These are phyloP conservation scores for Annulohypoxylon moriforme DNA, from an alignment of 495 filamentous ascomycete genomes.

Conservation along the genomic window DNA sequence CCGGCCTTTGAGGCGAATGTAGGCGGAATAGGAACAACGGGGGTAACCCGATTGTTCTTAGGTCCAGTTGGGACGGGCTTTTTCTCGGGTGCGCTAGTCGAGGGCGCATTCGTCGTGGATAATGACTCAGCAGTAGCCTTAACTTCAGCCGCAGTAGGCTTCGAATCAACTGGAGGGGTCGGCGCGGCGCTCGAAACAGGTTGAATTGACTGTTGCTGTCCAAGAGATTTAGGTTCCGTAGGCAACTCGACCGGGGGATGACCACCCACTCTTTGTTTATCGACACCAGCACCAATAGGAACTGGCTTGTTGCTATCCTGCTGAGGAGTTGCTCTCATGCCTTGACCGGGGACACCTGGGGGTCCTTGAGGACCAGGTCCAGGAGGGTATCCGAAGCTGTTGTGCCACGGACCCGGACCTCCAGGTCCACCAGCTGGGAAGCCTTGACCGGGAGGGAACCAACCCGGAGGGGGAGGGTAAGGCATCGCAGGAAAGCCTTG, in stretches of 20 bases:
- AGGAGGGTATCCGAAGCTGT: slow-evolving; percentile 59
- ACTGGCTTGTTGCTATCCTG: slow-evolving; percentile 59
- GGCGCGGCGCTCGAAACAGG: slow-evolving; percentile 41
- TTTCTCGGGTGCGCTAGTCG: slow-evolving; percentile 47
- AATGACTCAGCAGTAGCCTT: slow-evolving; percentile 60
- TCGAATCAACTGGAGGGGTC: slow-evolving; percentile 73
- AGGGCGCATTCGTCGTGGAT: slow-evolving; percentile 47
- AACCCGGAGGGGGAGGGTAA: slow-evolving; percentile 73
- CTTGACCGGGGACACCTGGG: slow-evolving; percentile 52
- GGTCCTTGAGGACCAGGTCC: slow-evolving; percentile 52
- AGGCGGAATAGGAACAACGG: slow-evolving; percentile 74
- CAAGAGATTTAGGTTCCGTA: slow-evolving; percentile 53
- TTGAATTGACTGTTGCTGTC: slow-evolving; percentile 51
- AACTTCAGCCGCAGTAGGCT: slow-evolving; percentile 69
- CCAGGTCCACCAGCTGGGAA: slow-evolving; percentile 71
- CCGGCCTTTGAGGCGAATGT: slow-evolving; percentile 66
- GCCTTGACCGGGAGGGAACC: slow-evolving; percentile 85
- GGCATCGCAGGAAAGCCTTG: slow-evolving; percentile 59
- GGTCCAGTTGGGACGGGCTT: slow-evolving; percentile 70
- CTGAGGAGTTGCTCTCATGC: slow-evolving; percentile 51
- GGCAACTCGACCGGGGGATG: slow-evolving; percentile 51
- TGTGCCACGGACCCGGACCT: slow-evolving; percentile 69
- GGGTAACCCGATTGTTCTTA: slow-evolving; percentile 63
- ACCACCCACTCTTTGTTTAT: slow-evolving; percentile 57
- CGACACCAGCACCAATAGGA: slow-evolving; percentile 66